Evolutionary conservation across 768 basidiomycete genomes (phyloP), one percentile per base, ranked within the genome.

Genomic region (Lanmaoa pseudosensibilis): DNA sequence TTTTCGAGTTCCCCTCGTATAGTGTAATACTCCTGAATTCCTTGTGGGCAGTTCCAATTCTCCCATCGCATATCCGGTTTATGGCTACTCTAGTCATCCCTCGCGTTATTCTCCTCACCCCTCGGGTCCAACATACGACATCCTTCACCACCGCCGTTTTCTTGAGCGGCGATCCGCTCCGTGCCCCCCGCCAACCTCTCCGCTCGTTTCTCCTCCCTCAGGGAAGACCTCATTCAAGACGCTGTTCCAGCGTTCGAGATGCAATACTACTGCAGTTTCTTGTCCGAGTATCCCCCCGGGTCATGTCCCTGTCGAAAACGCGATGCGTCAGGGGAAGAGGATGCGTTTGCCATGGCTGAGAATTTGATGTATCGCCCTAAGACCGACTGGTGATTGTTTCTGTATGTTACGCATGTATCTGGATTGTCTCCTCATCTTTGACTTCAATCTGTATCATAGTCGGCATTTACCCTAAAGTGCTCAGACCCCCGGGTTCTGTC

Each of bases 1-100:
- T 33, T 21, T 36, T 23, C 50, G 4, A n/a, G 44, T 21, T n/a
- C 13, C 21, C 19, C 4, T 46, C 41, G 5, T 38, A 18, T 52
- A 69, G 62, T 39, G 64, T 38, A 30, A 64, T 34, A 65, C 67
- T 7, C 69, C 71, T n/a, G 69, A 69, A 51, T 72, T 72, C 50
- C 69, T 69, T 7, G 69, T 51, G 23, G 73, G 71, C 7, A 63
- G 67, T 41, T 72, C 73, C 13, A 63, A 57, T 47, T 74, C 73
- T 44, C 67, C 63, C 7, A 25, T 74, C 39, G 71, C 57, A 27
- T 70, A 69, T 30, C 70, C 72, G 5, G 65, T 65, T 25, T 56
- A 55, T 45, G 73, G 71, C 36, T 72, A 72, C 50, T 64, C 57
- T 15, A 72, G 70, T 44, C 66, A 56, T 43, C 62, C 67, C 58